Conservation (phyloP, 345 rosid species). For the Euclidium syriacum region DNA sequence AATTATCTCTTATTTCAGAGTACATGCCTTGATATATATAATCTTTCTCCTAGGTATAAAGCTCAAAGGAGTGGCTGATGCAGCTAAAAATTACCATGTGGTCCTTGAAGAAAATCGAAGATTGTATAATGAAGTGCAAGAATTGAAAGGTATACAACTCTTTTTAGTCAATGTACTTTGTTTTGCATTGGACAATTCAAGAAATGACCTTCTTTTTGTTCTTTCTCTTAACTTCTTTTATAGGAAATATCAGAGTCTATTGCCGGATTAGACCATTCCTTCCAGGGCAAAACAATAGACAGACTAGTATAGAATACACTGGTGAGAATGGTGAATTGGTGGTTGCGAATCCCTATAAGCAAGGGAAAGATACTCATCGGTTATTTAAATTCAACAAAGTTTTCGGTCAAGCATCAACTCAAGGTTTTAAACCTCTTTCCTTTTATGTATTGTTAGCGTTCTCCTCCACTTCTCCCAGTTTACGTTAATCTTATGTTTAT, state of each 20-base stretch:
- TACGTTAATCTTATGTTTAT: constrained; percentile 3
- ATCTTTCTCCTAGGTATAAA: constrained; percentile 45
- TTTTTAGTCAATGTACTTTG: constrained; percentile 2
- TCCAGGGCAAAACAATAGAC: constrained; percentile 71
- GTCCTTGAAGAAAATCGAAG: constrained; percentile 82
- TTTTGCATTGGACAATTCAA: constrained; percentile 7
- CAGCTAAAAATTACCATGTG: constrained; percentile 75
- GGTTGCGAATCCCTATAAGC: constrained; percentile 76
- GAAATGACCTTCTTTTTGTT: constrained; percentile 14
- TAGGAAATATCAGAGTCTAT: constrained; percentile 96
- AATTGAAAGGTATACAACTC: constrained; percentile 82
- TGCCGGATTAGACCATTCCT: constrained; percentile 94
- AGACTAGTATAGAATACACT: constrained; percentile 62
- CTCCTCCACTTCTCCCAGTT: neutral
- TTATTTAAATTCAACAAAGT: constrained; percentile 92
- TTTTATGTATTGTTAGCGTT: neutral
- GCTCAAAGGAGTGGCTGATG: constrained; percentile 76
- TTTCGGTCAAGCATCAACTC: constrained; percentile 71
- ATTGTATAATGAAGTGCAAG: constrained; percentile 92
- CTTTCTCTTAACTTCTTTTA: constrained; percentile 11
- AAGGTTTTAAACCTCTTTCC: constrained; percentile 45
- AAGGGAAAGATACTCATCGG: constrained; percentile 69
- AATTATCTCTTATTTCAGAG: constrained; percentile 4
- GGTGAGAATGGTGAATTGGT: constrained; percentile 94
- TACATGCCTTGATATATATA: neutral